Evolutionary conservation across 257 asterid genomes (phyloP), one percentile per base, ranked within the genome.

Genomic region (Jasminum sambac): DNA sequence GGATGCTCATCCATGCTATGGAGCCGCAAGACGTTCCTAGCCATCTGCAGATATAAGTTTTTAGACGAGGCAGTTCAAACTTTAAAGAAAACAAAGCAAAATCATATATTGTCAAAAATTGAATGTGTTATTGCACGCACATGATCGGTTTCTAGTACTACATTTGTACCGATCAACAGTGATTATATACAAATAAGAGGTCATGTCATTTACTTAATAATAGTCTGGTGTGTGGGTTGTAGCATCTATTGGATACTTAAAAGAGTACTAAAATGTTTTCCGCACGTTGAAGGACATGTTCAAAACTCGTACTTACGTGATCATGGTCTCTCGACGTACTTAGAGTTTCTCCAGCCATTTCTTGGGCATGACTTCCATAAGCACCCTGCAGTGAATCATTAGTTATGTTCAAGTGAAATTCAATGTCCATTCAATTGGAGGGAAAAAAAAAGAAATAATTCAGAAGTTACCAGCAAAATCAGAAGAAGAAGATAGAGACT

Each of bases 401-500:
- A 62, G 38, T 40, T 14, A 3, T 39, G 36, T 1, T 60, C 25
- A 7, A 13, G 30, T 26, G 40, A 5, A 5, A 48, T 67, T 71
- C 11, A 17, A 41, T 23, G 9, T 21, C 39, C 52, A 58, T 58
- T 69, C 42, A 59, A 42, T 59, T 41, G 50, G 23, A 71, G 69
- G 23, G 3, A 8, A 23, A 41, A 66, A n/a, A 38, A 10, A 13
- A 24, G 13, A 11, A 24, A 66, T 14, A 11, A 38, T 14, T 44
- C 30, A 21, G 64, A 55, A 16, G 11, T 78, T 83, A 84, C 88
- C 84, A 73, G 84, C 46, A 79, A 68, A 76, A 80, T 64, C 59
- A 87, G 81, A 21, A 79, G 82, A 70, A 67, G 78, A 4, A 82
- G 75, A 61, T 78, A 68, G 76, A 78, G 60, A 63, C 64, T 14